phyloP scores from a whole-genome alignment of 2,329 filamentous ascomycete species.

The Epichloe uncinata region DNA sequence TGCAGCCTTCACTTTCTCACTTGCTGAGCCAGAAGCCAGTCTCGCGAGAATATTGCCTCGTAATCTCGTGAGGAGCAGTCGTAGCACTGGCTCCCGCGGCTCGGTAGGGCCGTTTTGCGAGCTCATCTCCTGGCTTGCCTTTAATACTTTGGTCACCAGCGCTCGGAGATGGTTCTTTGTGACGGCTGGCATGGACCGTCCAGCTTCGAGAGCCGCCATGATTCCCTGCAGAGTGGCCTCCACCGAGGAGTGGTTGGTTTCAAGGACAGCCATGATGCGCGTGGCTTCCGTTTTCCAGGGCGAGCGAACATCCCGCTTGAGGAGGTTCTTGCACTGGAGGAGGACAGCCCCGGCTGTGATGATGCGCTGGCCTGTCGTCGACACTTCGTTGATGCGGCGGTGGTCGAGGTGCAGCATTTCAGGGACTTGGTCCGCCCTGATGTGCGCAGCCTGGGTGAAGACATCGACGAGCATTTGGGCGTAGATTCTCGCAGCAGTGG shows the following conservation, averaged over 20 bases:
- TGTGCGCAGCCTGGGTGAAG: conserved; percentile 51
- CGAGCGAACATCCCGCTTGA: conserved; percentile 66
- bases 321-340: conserved; percentile 67
- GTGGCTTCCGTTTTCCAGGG: conserved; percentile 64
- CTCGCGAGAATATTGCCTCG: conserved; percentile 52
- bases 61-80: conserved; percentile 54
- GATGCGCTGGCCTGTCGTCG: conserved; percentile 36
- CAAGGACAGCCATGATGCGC: conserved; percentile 57
- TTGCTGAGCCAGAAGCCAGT: conserved; percentile 51
- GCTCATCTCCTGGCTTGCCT: conserved; percentile 34
- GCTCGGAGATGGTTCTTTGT: conserved; percentile 46
- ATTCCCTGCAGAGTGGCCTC: conserved; percentile 45
- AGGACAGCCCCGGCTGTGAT: conserved; percentile 62
- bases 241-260: conserved; percentile 35
- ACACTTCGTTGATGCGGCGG: conserved; percentile 40
- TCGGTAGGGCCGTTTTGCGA: conserved; percentile 20
- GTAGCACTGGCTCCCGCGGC: conserved; percentile 43
- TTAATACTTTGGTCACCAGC: conserved; percentile 42
- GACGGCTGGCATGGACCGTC: conserved; percentile 49
- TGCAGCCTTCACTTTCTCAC: conserved; percentile 56
- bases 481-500: conserved; percentile 58
- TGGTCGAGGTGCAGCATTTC: conserved; percentile 62
- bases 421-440: conserved; percentile 44
- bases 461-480: conserved; percentile 63
- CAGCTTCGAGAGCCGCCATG: conserved; percentile 49